Evolutionary conservation across 1,284 basidiomycete species (phyloP), one percentile per base, ranked within the genome.

Genomic region (Ustilago vetiveriae): DNA sequence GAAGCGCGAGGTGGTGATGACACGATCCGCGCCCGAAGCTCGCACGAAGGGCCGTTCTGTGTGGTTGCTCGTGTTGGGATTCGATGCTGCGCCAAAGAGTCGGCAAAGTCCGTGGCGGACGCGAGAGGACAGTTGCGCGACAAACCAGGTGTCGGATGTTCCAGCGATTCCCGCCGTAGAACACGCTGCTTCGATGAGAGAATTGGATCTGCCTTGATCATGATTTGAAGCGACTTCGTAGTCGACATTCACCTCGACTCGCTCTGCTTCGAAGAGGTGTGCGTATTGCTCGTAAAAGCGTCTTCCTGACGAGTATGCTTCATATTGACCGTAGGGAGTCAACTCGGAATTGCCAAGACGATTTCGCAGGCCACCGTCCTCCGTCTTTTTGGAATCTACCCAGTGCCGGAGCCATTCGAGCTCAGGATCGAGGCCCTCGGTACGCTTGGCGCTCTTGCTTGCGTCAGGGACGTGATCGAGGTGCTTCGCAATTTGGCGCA

Each of bases 321-420:
- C 67, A 38, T 45, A 70, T 43, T 70, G 67, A 3, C 67, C 67
- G n/a, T 55, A 70, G 5, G 67, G 67, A 0, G 56, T 60, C 36
- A 70, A 45, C 41, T 70, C 67, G 2, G 67, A 64, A 38, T 70
- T 65, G 33, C 67, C 67, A 16, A 70, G 44, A 3, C 59, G 46
- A n/a, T 65, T 65, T 17, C 60, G 46, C 41, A 70, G 21, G 2
- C 67, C 67, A 7, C 67, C 67, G 32, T 70, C 67, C 19, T 59
- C 55, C 6, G 13, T 43, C 52, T 53, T 59, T n/a, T 64, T 57
- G 3, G 55, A 6, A 10, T 52, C 30, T 2, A 58, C 51, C 60
- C 60, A 70, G 3, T 56, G 42, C 16, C 67, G 39, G n/a, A 70
- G 41, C 60, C 59, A 70, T 11, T 49, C 21, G n/a, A 70, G 49